Base-by-base conservation (phyloP, 371 early-diverging fungal genomes). In the Chytridiales sp. region DNA sequence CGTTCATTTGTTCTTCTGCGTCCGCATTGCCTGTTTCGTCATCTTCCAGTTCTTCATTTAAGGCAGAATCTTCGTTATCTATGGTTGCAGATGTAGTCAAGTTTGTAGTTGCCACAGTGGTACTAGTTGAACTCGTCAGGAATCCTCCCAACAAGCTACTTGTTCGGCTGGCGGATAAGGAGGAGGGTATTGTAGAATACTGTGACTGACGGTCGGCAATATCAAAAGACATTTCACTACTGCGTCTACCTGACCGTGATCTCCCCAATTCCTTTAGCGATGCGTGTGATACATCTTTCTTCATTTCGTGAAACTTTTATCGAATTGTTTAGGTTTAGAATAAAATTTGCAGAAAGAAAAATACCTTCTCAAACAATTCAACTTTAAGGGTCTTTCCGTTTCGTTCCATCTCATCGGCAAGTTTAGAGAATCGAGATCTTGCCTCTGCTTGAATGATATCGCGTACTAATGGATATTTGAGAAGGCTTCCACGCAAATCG, bases 381-480 rank as follows among this genome's bases (percentile, higher is more conserved):
- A 38, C 8, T 8, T 32, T 24, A 6, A 64, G 36, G 31, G 47
- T 55, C 42, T 62, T 63, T 0, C 76, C 76, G 24, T 35, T 61
- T 41, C 60, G 43, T 42, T 72, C 67, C 59, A 71, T 60, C 50
- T 73, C 73, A 19, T 50, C 11, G 31, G 47, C 43, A 21, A 67
- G 41, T 11, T 56, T 35, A 2, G 54, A 43, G 52, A 81, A 70
- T n/a, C 88, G 64, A 48, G 82, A 82, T 32, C 83, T 76, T 0
- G 87, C 87, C 56, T 81, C 81, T 54, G 69, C 70, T 17, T 78
- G 62, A 34, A 88, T 68, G 29, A 77, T 64, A 22, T 77, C 72
- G 41, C 78, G 73, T 9, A 86, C 79, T 40, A 82, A 76, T 1
- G 89, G 87, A 48, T 79, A 86, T 29, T 74, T 64, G 1, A 72